These are phyloP conservation scores for Entrophospora sp. DNA, from an alignment of 192 early-diverging fungal species.

Conservation along the genomic window DNA sequence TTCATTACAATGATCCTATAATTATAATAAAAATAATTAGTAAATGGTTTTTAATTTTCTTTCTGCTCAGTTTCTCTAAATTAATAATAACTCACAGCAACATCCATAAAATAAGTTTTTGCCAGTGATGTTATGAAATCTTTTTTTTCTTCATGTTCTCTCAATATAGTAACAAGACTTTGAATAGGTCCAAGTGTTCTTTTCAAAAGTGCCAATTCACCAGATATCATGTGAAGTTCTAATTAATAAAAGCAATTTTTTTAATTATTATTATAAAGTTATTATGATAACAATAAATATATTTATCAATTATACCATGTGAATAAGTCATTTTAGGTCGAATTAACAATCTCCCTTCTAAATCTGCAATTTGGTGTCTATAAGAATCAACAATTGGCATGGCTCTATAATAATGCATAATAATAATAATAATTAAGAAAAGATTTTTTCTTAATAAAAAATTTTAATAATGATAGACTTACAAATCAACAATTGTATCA, in stretches of 20 bases:
- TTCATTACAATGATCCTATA: conserved; percentile 38
- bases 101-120: conserved; percentile 40
- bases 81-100: conserved; percentile 18
- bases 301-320: no score
- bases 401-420: conserved; percentile 15
- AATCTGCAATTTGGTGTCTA: conserved; percentile 31
- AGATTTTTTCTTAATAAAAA: no score
- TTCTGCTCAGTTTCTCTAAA: no score
- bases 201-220: conserved; percentile 35
- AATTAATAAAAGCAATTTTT: not conserved
- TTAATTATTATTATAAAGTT: no score
- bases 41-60: no score
- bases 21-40: no score
- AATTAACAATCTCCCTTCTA: conserved; percentile 31
- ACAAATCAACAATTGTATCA: conserved; percentile 37
- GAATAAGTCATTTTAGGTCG: conserved; percentile 33
- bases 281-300: no score
- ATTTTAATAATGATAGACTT: no score
- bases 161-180: conserved; percentile 29
- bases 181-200: conserved; percentile 40
- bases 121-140: conserved; percentile 26
- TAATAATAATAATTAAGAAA: no score
- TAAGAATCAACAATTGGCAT: conserved; percentile 37
- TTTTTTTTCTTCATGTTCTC: conserved; percentile 21
- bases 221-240: conserved; percentile 37